phyloP scores from a whole-genome alignment of 2,329 filamentous ascomycete genomes.

The Fusarium sp. region DNA sequence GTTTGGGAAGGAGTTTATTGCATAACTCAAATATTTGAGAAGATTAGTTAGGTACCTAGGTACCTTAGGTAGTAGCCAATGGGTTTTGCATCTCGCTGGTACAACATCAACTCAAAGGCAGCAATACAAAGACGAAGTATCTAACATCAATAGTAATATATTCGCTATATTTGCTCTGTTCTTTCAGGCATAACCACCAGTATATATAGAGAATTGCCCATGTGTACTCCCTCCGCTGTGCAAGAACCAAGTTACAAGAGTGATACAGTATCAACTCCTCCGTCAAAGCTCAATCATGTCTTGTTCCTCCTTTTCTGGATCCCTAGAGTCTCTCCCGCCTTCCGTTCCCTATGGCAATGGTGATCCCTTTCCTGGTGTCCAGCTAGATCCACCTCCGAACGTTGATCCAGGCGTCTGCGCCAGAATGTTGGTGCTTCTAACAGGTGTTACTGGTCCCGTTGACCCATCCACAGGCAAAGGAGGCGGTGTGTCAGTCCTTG shows the following conservation, averaged over 20 bases:
- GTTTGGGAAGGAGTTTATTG: neutral
- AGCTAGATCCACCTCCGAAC: constrained; percentile 57
- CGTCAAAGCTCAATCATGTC: constrained; percentile 1
- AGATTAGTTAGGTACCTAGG: neutral
- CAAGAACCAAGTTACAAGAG: neutral
- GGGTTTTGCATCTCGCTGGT: no score
- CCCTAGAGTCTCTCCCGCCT: constrained; percentile 1
- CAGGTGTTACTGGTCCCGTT: constrained; percentile 62
- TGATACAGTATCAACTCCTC: neutral
- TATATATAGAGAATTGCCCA: neutral
- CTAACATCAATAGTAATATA: neutral
- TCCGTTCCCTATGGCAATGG: constrained; percentile 50
- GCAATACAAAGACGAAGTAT: neutral
- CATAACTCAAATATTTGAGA: neutral
- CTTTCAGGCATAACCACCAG: neutral
- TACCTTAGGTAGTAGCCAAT: neutral
- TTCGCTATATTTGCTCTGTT: neutral
- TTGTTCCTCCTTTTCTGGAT: constrained; percentile 4
- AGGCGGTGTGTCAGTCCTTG: constrained; percentile 68
- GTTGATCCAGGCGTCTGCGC: constrained; percentile 54
- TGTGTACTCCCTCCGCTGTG: neutral
- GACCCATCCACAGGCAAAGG: constrained; percentile 59
- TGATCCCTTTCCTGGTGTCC: constrained; percentile 63
- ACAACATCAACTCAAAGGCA: neutral
- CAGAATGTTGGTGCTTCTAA: constrained; percentile 54